These are phyloP conservation scores for Podospora pseudoanserina DNA, from an alignment of 495 filamentous ascomycete species.

Conservation along the genomic window DNA sequence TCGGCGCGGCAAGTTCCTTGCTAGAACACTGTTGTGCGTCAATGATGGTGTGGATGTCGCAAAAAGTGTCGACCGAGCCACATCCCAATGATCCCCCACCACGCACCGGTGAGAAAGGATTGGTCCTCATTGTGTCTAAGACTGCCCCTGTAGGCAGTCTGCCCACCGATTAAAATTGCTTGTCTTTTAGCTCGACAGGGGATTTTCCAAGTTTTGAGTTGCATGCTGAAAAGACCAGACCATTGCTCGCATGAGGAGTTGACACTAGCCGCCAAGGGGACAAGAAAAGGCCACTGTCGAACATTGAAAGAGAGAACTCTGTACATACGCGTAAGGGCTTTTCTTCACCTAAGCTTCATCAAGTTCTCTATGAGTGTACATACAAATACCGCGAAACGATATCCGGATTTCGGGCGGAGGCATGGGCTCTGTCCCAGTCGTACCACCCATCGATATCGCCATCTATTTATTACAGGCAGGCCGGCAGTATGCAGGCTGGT, in stretches of 20 bases:
- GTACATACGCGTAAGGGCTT: neutral
- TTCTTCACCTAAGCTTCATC: neutral
- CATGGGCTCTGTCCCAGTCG: too few relatives aligned
- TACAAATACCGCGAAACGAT: too few relatives aligned
- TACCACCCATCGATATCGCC: too few relatives aligned
- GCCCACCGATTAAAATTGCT: conserved; percentile 1
- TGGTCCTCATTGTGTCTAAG: neutral
- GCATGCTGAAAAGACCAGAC: neutral
- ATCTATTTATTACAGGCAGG: neutral
- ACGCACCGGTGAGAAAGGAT: conserved; percentile 9
- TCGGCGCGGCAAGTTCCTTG: conserved; percentile 4
- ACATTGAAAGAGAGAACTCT: neutral
- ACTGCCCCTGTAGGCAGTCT: neutral
- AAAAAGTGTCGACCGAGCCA: neutral
- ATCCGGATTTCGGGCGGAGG: too few relatives aligned
- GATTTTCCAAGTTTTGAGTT: neutral
- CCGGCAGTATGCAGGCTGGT: too few relatives aligned
- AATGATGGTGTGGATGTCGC: conserved; percentile 10
- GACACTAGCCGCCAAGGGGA: neutral
- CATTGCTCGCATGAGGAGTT: neutral
- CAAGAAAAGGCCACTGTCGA: neutral
- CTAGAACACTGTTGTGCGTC: neutral
- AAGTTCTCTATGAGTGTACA: too few relatives aligned
- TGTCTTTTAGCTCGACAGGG: neutral
- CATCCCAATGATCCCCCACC: neutral